Conservation (phyloP, 208 protist genomes). For the Leishmania turanica region DNA sequence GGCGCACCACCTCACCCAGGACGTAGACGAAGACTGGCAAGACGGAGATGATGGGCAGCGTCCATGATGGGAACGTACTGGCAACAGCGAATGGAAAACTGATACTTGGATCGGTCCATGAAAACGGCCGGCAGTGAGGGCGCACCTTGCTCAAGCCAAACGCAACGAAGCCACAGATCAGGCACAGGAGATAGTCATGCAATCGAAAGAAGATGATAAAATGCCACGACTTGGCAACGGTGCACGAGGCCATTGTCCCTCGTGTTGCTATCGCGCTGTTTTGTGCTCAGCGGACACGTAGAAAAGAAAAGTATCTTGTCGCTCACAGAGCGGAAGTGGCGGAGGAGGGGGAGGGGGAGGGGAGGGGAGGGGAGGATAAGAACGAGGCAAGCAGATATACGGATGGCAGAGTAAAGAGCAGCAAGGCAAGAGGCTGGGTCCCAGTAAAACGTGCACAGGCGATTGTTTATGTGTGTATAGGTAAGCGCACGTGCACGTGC, state of each 20-base stretch:
- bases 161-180: slow-evolving; percentile 25
- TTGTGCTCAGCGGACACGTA: neutral
- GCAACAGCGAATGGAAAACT: slow-evolving; percentile 28
- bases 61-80: slow-evolving; percentile 57
- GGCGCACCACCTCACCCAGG: slow-evolving; percentile 27
- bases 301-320: neutral
- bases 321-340: neutral
- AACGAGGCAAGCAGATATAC: neutral
- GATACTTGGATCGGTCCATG: slow-evolving; percentile 50
- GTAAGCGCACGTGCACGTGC: neutral
- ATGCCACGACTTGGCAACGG: neutral
- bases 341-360: too few species aligned
- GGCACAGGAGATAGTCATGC: slow-evolving; percentile 49
- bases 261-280: too few species aligned
- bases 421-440: neutral
- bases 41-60: slow-evolving; percentile 42
- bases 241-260: neutral
- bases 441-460: neutral
- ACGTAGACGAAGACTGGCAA: slow-evolving; percentile 42
- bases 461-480: neutral
- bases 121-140: slow-evolving; percentile 59
- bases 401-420: neutral
- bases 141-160: slow-evolving; percentile 22
- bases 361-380: too few species aligned
- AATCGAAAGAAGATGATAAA: slow-evolving; percentile 37